Evolutionary conservation across 2,329 filamentous ascomycete species (phyloP).

Genomic region (Fusarium concolor): DNA sequence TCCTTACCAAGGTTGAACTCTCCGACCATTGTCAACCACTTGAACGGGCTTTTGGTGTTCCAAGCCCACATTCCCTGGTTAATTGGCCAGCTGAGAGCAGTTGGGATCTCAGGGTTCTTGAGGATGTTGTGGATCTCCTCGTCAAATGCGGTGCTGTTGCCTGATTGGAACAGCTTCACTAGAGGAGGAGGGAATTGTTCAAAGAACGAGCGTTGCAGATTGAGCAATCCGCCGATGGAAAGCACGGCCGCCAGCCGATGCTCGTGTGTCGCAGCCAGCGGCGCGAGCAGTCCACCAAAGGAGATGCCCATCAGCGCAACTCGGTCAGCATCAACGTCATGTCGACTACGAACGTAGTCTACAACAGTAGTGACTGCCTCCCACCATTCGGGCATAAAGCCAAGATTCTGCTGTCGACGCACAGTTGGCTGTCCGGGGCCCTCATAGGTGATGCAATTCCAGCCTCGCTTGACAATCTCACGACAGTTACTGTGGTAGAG

Average conservation of each 20-base stretch:
- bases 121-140: not conserved
- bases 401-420: slow-evolving; percentile 54
- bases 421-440: slow-evolving; percentile 58
- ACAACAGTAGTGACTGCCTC: slow-evolving; percentile 54
- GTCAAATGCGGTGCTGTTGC: not conserved
- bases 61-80: slow-evolving; percentile 9
- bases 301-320: slow-evolving; percentile 56
- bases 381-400: slow-evolving; percentile 59
- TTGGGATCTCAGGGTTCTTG: not conserved
- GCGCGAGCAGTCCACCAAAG: slow-evolving; percentile 55
- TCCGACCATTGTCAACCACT: slow-evolving; percentile 1
- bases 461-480: slow-evolving; percentile 54
- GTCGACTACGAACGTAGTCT: slow-evolving; percentile 49
- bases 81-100: not conserved
- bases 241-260: slow-evolving; percentile 52
- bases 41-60: slow-evolving; percentile 1
- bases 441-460: slow-evolving; percentile 59
- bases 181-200: not conserved
- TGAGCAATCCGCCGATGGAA: slow-evolving; percentile 1
- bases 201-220: not conserved
- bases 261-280: slow-evolving; percentile 58
- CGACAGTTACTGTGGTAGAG: slow-evolving; percentile 53
- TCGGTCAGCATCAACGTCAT: slow-evolving; percentile 48
- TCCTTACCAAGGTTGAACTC: slow-evolving; percentile 24
- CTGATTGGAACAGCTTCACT: not conserved